Percentiles rank a stretch among this genome's conserved stretches.
phyloP scores from a whole-genome alignment of 2,329 filamentous ascomycete genomes.

The Intubia oerlemansii region DNA sequence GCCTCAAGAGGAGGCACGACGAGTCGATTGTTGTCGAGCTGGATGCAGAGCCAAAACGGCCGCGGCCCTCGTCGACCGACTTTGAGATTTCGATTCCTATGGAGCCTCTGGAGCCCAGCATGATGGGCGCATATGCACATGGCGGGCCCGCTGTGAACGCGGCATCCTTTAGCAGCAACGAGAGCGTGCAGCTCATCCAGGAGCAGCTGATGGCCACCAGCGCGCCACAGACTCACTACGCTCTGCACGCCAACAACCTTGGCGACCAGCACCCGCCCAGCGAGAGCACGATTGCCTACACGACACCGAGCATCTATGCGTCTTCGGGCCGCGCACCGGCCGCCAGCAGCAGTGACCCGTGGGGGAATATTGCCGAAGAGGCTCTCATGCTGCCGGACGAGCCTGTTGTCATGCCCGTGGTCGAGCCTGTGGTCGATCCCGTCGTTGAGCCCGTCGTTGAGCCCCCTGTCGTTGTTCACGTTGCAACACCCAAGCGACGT shows the following conservation, averaged over 20 bases:
- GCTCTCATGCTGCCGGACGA: too few relatives aligned
- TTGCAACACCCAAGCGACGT: too few relatives aligned
- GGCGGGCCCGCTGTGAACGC: too few relatives aligned
- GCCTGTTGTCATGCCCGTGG: too few relatives aligned
- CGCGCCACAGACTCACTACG: too few relatives aligned
- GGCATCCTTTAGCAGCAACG: too few relatives aligned
- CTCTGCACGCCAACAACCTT: neutral
- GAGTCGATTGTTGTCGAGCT: too few relatives aligned
- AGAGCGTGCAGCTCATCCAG: neutral
- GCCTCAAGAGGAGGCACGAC: too few relatives aligned
- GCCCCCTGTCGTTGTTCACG: too few relatives aligned
- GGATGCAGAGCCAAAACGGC: slow-evolving; percentile 3
- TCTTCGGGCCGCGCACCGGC: slow-evolving; percentile 5
- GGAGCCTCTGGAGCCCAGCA: slow-evolving; percentile 15
- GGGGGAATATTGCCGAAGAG: too few relatives aligned
- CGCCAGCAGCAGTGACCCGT: neutral
- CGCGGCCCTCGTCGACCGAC: slow-evolving; percentile 1
- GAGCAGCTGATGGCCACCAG: neutral
- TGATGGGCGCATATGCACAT: slow-evolving; percentile 19
- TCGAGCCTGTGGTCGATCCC: too few relatives aligned
- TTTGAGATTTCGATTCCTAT: slow-evolving; percentile 13
- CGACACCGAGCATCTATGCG: slow-evolving; percentile 14
- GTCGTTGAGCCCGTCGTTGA: too few relatives aligned
- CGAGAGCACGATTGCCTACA: slow-evolving; percentile 12
- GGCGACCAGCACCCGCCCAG: slow-evolving; percentile 12